Percentiles rank a stretch among this genome's conserved stretches.
These are phyloP conservation scores for Pseudisothecium myosuroides DNA, from an alignment of 225 moss, liverwort and hornwort species.

Conservation along the genomic window DNA sequence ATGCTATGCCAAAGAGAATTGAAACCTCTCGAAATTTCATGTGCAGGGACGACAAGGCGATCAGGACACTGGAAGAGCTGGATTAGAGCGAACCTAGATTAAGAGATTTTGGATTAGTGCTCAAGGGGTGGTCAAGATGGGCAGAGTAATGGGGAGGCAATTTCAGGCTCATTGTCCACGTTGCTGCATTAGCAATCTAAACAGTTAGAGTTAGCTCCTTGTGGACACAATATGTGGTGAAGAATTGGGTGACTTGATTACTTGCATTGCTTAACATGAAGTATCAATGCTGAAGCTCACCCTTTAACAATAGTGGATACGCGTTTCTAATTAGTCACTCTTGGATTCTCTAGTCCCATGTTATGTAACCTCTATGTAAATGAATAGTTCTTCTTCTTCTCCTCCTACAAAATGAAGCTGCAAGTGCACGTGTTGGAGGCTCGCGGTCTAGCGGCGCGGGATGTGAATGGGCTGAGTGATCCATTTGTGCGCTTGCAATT, in stretches of 20 bases:
- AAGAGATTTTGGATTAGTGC: neutral
- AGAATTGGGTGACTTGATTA: neutral
- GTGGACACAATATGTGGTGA: neutral
- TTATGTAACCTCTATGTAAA: neutral
- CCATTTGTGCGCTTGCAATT: slow-evolving; percentile 77
- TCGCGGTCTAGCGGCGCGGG: slow-evolving; percentile 38
- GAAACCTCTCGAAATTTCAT: neutral
- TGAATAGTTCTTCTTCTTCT: neutral
- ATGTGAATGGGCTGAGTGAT: slow-evolving; percentile 75
- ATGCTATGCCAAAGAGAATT: neutral
- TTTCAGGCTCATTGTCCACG: neutral
- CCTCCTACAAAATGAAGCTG: slow-evolving; percentile 49
- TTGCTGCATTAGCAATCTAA: neutral
- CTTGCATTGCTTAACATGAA: neutral
- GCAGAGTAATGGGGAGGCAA: neutral
- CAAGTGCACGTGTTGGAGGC: slow-evolving; percentile 80
- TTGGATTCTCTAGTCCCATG: neutral
- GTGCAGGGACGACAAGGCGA: neutral
- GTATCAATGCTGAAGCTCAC: neutral
- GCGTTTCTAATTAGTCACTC: neutral
- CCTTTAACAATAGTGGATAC: neutral
- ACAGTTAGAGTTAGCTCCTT: neutral
- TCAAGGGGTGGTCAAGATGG: neutral
- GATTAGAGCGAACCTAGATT: neutral
- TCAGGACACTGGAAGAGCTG: neutral